Percentiles rank a stretch among this genome's conserved stretches.
phyloP scores from a whole-genome alignment of 2,329 filamentous ascomycete species.

The Penicillium sp. region DNA sequence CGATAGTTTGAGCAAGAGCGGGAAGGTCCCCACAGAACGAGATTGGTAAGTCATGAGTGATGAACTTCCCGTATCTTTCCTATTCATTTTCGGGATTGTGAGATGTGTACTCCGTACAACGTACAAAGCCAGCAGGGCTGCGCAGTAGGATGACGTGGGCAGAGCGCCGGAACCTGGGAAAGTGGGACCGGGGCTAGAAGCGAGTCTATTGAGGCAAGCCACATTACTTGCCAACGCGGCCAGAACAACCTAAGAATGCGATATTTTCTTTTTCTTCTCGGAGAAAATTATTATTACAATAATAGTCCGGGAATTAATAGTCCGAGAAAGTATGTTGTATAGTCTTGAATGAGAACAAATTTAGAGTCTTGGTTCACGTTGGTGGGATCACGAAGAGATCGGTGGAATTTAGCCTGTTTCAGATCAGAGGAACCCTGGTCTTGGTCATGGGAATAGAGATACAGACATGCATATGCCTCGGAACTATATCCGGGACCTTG shows the following conservation, averaged over 20 bases:
- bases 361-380: background rate
- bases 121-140: background rate
- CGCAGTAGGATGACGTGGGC: conserved; percentile 4
- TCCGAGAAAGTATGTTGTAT: background rate
- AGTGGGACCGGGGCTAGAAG: conserved; percentile 2
- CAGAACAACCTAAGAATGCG: background rate
- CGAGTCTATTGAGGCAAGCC: background rate
- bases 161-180: background rate
- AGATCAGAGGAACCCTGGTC: background rate
- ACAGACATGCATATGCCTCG: background rate
- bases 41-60: background rate
- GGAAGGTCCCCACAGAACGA: background rate
- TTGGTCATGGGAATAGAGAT: background rate
- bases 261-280: background rate
- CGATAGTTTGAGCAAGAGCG: background rate
- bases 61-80: background rate
- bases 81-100: background rate
- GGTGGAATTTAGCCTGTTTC: background rate
- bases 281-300: background rate
- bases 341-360: background rate
- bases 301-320: background rate
- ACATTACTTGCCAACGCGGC: background rate
- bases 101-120: background rate
- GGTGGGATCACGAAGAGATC: background rate
- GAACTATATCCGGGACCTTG: background rate